phyloP scores from a whole-genome alignment of 495 filamentous ascomycete species.

The Penicillium paxilli region DNA sequence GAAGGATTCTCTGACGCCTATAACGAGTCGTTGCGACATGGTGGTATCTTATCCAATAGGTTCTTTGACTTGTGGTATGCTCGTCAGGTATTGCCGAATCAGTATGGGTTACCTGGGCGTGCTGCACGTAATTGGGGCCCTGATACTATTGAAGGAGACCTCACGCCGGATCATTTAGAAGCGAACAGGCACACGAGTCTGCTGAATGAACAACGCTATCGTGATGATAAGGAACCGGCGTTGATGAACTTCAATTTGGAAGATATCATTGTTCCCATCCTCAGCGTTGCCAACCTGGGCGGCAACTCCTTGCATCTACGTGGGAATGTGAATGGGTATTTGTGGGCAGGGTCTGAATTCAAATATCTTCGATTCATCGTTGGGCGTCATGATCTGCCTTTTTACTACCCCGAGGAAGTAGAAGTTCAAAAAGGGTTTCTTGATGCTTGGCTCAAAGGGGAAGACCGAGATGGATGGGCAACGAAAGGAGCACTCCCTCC shows the following conservation, averaged over 20 bases:
- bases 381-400: conserved; percentile 69
- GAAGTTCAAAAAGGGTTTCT: conserved; percentile 65
- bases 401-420: conserved; percentile 66
- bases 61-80: conserved; percentile 69
- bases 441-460: conserved; percentile 65
- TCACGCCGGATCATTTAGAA: conserved; percentile 44
- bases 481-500: conserved; percentile 54
- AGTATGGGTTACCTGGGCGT: conserved; percentile 55
- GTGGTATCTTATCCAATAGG: conserved; percentile 61
- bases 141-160: conserved; percentile 64
- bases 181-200: conserved; percentile 49
- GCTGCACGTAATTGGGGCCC: conserved; percentile 36
- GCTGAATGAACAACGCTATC: conserved; percentile 31
- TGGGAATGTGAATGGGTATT: conserved; percentile 63
- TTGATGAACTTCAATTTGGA: conserved; percentile 41
- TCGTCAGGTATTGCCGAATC: conserved; percentile 58
- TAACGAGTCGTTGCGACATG: conserved; percentile 60
- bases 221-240: conserved; percentile 58
- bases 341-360: conserved; percentile 53
- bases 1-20: conserved; percentile 71
- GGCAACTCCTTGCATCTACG: conserved; percentile 60
- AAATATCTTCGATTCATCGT: conserved; percentile 69
- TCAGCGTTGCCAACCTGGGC: conserved; percentile 62
- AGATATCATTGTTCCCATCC: conserved; percentile 59
- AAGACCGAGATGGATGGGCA: conserved; percentile 60